Percentiles rank a stretch among this genome's conserved stretches.
Evolutionary conservation across 768 basidiomycete species (phyloP).

Genomic region (Tricholoma saponaceum): DNA sequence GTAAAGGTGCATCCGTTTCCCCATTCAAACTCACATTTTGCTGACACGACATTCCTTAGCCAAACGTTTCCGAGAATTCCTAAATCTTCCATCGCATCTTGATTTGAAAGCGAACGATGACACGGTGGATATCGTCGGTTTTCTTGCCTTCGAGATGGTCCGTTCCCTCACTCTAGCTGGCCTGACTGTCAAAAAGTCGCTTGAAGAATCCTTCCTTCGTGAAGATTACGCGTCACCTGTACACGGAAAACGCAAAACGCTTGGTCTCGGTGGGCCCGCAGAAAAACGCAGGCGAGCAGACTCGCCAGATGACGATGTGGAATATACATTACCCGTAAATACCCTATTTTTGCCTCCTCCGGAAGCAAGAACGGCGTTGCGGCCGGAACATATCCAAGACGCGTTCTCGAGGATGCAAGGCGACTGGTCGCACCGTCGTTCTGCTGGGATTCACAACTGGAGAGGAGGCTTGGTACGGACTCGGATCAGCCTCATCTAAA

Average conservation of each 20-base stretch:
- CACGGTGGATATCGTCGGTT: slow-evolving; percentile 94
- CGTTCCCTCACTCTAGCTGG: slow-evolving; percentile 88
- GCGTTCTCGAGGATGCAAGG: slow-evolving; percentile 89
- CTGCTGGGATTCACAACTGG: slow-evolving; percentile 88
- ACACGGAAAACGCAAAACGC: slow-evolving; percentile 67
- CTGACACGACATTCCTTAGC: slow-evolving; percentile 39
- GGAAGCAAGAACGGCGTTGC: slow-evolving; percentile 72
- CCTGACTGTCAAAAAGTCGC: slow-evolving; percentile 73
- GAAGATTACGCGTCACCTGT: slow-evolving; percentile 65
- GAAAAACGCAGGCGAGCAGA: slow-evolving; percentile 55
- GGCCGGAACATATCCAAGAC: slow-evolving; percentile 86
- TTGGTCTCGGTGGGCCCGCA: slow-evolving; percentile 38
- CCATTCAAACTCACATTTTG: neutral
- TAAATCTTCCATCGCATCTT: slow-evolving; percentile 82
- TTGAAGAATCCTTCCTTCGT: slow-evolving; percentile 66
- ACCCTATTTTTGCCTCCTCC: slow-evolving; percentile 79
- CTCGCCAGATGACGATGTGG: slow-evolving; percentile 57
- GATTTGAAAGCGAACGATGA: slow-evolving; percentile 92
- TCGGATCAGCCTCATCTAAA: slow-evolving; percentile 71
- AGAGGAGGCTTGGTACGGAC: slow-evolving; percentile 80
- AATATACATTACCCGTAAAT: slow-evolving; percentile 62
- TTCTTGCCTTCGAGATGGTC: slow-evolving; percentile 97
- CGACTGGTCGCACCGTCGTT: slow-evolving; percentile 76
- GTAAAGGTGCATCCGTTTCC: slow-evolving; percentile 64
- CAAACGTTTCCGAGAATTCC: slow-evolving; percentile 92